A percentile compares a stretch with the other conserved stretches of the same genome.
phyloP scores from a whole-genome alignment of 2,329 filamentous ascomycete genomes.

The Amauroascus niger region DNA sequence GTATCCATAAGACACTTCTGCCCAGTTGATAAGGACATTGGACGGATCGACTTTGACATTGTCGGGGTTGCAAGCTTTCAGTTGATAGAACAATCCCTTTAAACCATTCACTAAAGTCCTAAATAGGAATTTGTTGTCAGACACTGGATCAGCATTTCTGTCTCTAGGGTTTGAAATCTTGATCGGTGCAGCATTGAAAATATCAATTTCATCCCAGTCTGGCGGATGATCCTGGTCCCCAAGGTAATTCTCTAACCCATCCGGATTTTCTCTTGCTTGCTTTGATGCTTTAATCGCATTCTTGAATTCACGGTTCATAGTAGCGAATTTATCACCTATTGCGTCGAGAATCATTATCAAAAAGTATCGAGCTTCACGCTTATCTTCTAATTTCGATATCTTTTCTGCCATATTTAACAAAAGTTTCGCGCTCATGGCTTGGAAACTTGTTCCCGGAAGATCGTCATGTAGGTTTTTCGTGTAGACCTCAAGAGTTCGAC shows the following conservation, averaged over 20 bases:
- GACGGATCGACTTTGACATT: slow-evolving; percentile 60
- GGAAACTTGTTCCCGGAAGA: slow-evolving; percentile 95
- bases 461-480: slow-evolving; percentile 92
- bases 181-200: slow-evolving; percentile 92
- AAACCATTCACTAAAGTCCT: slow-evolving; percentile 91
- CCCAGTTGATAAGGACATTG: slow-evolving; percentile 81
- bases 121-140: slow-evolving; percentile 96
- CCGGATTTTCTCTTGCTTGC: slow-evolving; percentile 57
- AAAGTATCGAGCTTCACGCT: slow-evolving; percentile 88
- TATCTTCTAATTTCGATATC: slow-evolving; percentile 87
- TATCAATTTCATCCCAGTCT: slow-evolving; percentile 97
- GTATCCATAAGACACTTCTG: slow-evolving; percentile 91
- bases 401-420: slow-evolving; percentile 97
- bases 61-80: slow-evolving; percentile 75
- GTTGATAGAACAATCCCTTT: slow-evolving; percentile 92
- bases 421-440: slow-evolving; percentile 98
- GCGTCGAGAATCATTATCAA: slow-evolving; percentile 95
- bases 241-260: slow-evolving; percentile 69
- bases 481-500: slow-evolving; percentile 92
- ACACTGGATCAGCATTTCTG: slow-evolving; percentile 76
- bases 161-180: slow-evolving; percentile 89
- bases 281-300: slow-evolving; percentile 92
- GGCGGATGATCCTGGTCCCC: slow-evolving; percentile 71
- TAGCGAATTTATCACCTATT: slow-evolving; percentile 94
- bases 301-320: slow-evolving; percentile 92